Base-by-base conservation (phyloP, 1,284 basidiomycete species). In the Pyrrhoderma noxium region DNA sequence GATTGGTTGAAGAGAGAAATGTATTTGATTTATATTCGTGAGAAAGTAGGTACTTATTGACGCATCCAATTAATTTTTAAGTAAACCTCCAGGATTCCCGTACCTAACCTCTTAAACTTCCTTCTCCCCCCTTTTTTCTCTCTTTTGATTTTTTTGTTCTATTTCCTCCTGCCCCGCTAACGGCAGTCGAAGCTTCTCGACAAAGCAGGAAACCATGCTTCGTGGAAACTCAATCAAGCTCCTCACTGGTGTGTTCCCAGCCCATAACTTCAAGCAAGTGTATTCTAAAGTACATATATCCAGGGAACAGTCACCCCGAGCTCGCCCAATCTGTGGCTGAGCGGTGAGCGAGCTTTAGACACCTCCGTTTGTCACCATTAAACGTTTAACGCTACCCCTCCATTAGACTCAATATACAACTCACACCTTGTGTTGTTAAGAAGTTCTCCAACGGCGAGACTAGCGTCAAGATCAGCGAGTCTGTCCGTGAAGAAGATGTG, bases 231-330 rank as follows among this genome's bases (percentile, higher is more conserved):
- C 89, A 56, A 90, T 98, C 72, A 84, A 89, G 70, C 80, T 98
- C 60, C 76, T 98, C 58, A 83, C 94, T 64, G 94, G 93, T 90
- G 61, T 62, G 85, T 72, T 51, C 41, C 35, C 43, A 25, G 35
- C 31, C 38, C 52, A 42, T 45, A 55, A 48, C 35, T 48, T 37
- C 38, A 18, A 9, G 44, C 27, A 45, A 14, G 8, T 5, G 19
- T 8, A 19, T 19, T 35, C n/a, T 31, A 22, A 41, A 45, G 27
- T 21, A 22, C 22, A 3, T 21, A n/a, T 40, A 56, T 54, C 35
- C 71, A 97, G 93, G 95, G 68, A 99, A 97, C 76, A 93, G 91
- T 68, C 95, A 99, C 74, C 93, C 93, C 58, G 89, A 93, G 79
- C 88, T 99, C 70, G 95, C 95, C 64, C 81, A 89, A 67, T 79